Percentiles rank a stretch among this genome's conserved stretches.
phyloP scores from a whole-genome alignment of 2,329 filamentous ascomycete genomes.

The Cladobotryum protrusum region DNA sequence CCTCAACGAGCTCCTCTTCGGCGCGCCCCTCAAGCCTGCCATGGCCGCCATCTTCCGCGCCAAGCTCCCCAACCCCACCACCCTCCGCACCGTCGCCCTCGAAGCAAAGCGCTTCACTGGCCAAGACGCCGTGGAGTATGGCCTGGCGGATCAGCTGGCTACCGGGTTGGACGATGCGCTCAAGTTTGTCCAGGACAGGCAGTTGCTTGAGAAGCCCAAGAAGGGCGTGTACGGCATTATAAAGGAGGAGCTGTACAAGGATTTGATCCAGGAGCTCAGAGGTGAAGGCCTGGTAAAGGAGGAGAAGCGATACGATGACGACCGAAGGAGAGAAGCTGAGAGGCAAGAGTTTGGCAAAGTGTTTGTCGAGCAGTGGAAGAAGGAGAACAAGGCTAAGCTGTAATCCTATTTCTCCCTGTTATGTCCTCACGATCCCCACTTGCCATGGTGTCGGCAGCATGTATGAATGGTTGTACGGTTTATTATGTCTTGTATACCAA shows the following conservation, averaged over 20 bases:
- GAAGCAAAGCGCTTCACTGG: conserved; percentile 65
- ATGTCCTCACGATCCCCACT: too few relatives aligned
- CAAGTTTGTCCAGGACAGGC: conserved; percentile 51
- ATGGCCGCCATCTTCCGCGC: conserved; percentile 71
- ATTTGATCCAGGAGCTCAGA: conserved; percentile 54
- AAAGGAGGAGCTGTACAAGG: conserved; percentile 71
- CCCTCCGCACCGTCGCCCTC: conserved; percentile 60
- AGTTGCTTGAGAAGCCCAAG: conserved; percentile 55
- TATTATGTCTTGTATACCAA: neutral
- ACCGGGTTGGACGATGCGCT: conserved; percentile 55
- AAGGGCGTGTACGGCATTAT: conserved; percentile 63
- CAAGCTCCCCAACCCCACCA: conserved; percentile 50
- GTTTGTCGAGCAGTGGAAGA: conserved; percentile 45
- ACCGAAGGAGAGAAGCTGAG: conserved; percentile 34
- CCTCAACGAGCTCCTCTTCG: conserved; percentile 76
- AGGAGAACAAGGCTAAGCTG: conserved; percentile 35
- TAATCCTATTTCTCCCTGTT: conserved; percentile 14
- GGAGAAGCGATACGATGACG: conserved; percentile 42
- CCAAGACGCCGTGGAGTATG: conserved; percentile 55
- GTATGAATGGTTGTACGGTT: too few relatives aligned
- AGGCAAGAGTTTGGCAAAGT: conserved; percentile 38
- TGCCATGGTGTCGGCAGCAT: neutral
- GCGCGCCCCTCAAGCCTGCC: conserved; percentile 64
- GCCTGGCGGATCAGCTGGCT: conserved; percentile 63
- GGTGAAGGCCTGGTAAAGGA: conserved; percentile 42